A percentile compares a stretch with the other conserved stretches of the same genome.
These are phyloP conservation scores for Termitomyces sp. DNA, from an alignment of 768 basidiomycete species.

Conservation along the genomic window DNA sequence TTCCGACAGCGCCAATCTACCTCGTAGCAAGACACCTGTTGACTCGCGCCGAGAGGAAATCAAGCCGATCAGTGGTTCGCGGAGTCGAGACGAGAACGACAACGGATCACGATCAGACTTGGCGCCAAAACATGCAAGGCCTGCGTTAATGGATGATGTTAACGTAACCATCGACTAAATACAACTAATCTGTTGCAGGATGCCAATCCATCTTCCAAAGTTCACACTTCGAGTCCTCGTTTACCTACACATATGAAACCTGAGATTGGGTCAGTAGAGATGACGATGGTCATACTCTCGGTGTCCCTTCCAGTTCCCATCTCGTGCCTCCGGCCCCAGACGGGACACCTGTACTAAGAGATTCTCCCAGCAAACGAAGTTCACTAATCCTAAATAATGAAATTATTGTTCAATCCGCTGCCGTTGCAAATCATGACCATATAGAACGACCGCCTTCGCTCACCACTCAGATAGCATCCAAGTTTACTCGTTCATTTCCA, in stretches of 20 bases:
- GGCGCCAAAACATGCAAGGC: conserved; percentile 47
- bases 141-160: conserved; percentile 36
- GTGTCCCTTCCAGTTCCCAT: conserved; percentile 15
- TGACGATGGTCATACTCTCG: conserved; percentile 27
- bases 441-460: conserved; percentile 14
- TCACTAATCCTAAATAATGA: conserved; percentile 56
- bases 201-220: not conserved
- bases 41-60: conserved; percentile 4
- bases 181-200: not conserved
- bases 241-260: conserved; percentile 4
- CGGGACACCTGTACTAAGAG: conserved; percentile 53
- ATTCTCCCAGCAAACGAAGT: conserved; percentile 70
- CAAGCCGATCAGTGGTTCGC: conserved; percentile 3
- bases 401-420: conserved; percentile 36
- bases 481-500: conserved; percentile 36
- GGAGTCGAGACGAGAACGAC: conserved; percentile 1
- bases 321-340: conserved; percentile 15
- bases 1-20: conserved; percentile 1
- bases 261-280: conserved; percentile 77
- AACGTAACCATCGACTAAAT: conserved; percentile 7
- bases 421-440: conserved; percentile 33
- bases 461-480: conserved; percentile 28
- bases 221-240: not conserved
- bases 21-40: not conserved
- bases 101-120: conserved; percentile 36